Evolutionary conservation across 1,284 basidiomycete species (phyloP), one percentile per base, ranked within the genome.

Genomic region (Ustilago xerochloae): DNA sequence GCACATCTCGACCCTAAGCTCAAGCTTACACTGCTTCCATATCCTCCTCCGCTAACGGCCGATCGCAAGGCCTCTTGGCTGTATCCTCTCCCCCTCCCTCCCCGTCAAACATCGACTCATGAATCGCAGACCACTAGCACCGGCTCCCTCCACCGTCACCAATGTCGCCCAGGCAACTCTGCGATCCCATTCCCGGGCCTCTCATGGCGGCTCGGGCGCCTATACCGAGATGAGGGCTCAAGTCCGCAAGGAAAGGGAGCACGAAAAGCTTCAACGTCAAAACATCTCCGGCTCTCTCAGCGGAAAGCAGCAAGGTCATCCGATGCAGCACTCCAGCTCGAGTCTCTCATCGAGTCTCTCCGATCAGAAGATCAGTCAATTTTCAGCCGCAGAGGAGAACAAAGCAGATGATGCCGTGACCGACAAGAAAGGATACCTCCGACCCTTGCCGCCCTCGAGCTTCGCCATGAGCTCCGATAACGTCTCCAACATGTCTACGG

Each of bases 171-270:
- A 64, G 18, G 45, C 63, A 20, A 43, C 41, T 51, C 16, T 66
- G 38, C 54, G 69, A 24, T 24, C 69, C 20, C 68, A 64, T 32
- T 66, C 62, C 39, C 62, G 66, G 32, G 57, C 75, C 29, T 66
- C 71, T 33, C 69, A 76, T 24, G 51, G 62, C 15, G 69, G 75
- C 28, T 72, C 68, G 39, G 72, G 63, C 26, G 49, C 69, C 63
- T 70, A 78, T 45, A 78, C 76, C 18, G 76, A 78, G 53, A 48
- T 76, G 54, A 57, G 76, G 10, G 76, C 76, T 2, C 63, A 72
- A 48, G 57, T 76, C 12, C 57, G 76, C 15, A 69, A 58, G 52
- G 76, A 78, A 39, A 50, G 76, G 18, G 73, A 67, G 29, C 55
- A 61, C 46, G 71, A 63, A 35, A 71, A 55, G 22, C 48, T 35